phyloP scores from a whole-genome alignment of 2,329 filamentous ascomycete genomes.

The Sporothrix brunneoviolacea region DNA sequence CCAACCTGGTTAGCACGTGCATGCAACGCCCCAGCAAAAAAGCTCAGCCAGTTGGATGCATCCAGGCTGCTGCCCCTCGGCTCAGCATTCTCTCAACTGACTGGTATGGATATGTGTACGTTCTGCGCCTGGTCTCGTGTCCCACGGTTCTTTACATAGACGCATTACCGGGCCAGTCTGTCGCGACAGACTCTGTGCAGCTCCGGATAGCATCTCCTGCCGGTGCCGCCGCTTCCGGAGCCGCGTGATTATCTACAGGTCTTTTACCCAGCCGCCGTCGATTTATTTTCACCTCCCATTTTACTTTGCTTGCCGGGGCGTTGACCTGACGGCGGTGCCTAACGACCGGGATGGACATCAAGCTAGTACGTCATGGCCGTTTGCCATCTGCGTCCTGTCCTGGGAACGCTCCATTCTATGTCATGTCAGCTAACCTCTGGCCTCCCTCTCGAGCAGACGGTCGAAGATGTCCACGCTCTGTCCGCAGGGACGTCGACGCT shows the following conservation, averaged over 20 bases:
- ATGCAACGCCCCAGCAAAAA: background rate
- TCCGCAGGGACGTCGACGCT: constrained; percentile 50
- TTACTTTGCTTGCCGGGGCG: background rate
- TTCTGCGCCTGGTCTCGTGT: background rate
- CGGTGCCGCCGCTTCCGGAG: constrained; percentile 1
- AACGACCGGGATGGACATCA: constrained; percentile 20
- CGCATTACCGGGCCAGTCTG: background rate
- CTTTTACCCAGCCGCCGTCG: background rate
- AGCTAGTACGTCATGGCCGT: constrained; percentile 15
- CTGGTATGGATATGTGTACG: background rate
- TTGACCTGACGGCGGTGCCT: constrained; percentile 9
- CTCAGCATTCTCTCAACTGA: background rate
- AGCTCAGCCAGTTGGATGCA: background rate
- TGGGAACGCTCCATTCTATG: background rate
- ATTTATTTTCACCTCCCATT: background rate
- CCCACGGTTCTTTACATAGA: background rate
- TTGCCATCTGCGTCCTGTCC: background rate
- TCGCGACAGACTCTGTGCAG: background rate
- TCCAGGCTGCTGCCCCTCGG: background rate
- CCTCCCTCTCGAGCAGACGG: constrained; percentile 28
- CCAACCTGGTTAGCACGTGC: no score
- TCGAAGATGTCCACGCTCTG: constrained; percentile 55
- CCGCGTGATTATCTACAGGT: background rate
- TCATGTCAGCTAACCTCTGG: background rate
- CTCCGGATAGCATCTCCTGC: background rate